Evolutionary conservation across 2,329 filamentous ascomycete species (phyloP), one percentile per base, ranked within the genome.

Genomic region (Cladophialophora exuberans): DNA sequence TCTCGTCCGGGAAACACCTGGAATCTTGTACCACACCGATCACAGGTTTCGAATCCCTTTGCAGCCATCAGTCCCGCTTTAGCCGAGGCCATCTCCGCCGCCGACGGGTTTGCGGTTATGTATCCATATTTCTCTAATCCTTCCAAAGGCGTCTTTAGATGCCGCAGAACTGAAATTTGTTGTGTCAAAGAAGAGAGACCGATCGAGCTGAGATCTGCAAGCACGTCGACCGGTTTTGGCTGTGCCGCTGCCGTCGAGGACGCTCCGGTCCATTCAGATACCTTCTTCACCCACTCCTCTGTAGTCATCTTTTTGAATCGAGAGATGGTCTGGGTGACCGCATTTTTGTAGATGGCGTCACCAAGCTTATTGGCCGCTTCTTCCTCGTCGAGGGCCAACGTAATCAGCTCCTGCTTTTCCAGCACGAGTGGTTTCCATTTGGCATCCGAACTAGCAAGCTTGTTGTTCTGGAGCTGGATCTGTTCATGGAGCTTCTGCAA

Each of bases 1-100:
- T 91, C 83, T 36, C 93, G 85, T 3, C 91, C 90, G 0, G 92
- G 90, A 62, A 96, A 97, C 3, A 96, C 90, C 66, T 96, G 90
- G 66, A 99, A 99, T 18, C 93, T 85, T 28, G 85, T 84, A 36
- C 80, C 80, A 72, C 94, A 99, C 17, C 94, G 86, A 66, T 96
- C 92, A 66, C 94, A 99, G 45, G 84, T 80, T 73, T 99, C 94
- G 80, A 87, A 96, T 43, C 89, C 89, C 48, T 84, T 81, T 10
- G 87, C 83, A 6, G 84, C 78, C 43, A 83, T 76, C 0, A 90
- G 79, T 0, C 85, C 90, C 38, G 81, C 78, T 28, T 77, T 82
- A 0, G 90, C 87, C 46, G 81, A 78, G 47, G 81, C 75, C 15
- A 97, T 82, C 15, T 90, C 87, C 6, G 80, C 79, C 1, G 81